These are phyloP conservation scores for Phalaenopsis hybrid DNA, from an alignment of 116 monocot species.

Conservation along the genomic window DNA sequence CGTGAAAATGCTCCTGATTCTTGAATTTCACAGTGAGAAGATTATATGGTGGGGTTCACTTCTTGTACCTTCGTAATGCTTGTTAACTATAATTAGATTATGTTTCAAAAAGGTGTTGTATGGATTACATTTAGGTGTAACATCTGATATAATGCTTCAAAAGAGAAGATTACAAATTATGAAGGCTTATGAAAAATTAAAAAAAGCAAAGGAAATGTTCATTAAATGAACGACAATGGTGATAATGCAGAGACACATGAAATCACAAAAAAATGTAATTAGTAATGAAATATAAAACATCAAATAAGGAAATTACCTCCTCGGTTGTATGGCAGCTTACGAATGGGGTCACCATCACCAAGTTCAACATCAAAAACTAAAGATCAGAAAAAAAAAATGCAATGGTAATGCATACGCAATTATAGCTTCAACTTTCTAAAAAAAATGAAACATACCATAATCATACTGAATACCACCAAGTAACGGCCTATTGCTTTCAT, in stretches of 20 bases:
- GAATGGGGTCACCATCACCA: constrained; percentile 92
- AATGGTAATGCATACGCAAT: background rate
- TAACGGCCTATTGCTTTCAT: constrained; percentile 28
- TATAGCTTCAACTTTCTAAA: constrained; percentile 2
- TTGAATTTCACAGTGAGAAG: too few species aligned
- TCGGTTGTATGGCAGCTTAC: constrained; percentile 84
- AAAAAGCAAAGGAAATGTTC: background rate
- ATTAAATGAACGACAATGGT: background rate
- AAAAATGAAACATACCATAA: constrained; percentile 52
- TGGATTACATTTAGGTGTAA: background rate
- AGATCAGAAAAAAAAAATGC: background rate
- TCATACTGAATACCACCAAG: constrained; percentile 74
- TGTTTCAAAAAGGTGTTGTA: background rate
- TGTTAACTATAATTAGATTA: background rate
- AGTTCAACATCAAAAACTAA: constrained; percentile 98
- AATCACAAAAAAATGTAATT: background rate
- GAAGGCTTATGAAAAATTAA: background rate
- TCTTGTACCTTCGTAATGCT: background rate
- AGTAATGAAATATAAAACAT: background rate
- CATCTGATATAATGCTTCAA: background rate
- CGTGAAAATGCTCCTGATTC: too few species aligned
- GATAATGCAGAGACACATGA: background rate
- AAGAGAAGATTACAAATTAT: background rate
- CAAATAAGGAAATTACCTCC: constrained; percentile 41
- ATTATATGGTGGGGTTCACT: too few species aligned